Evolutionary conservation across 768 basidiomycete genomes (phyloP).

Genomic region (Rhodotorula kratochvilovae): DNA sequence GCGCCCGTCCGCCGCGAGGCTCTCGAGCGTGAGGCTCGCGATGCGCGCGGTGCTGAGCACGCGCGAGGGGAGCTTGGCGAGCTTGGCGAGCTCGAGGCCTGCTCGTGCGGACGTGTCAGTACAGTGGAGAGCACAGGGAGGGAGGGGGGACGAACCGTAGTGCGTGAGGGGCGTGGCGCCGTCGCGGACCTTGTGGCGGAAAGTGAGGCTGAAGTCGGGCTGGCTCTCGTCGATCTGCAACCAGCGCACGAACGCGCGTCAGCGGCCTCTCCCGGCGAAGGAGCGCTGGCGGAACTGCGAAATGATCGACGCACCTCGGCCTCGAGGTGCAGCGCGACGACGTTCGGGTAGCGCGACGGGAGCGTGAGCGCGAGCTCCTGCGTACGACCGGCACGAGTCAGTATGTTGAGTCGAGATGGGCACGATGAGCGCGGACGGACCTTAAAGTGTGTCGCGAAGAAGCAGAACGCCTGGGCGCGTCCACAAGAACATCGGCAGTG

Average conservation of each 20-base stretch:
- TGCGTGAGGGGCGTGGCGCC: slow-evolving; percentile 44
- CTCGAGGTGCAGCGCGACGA: slow-evolving; percentile 55
- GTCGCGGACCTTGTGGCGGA: slow-evolving; percentile 47
- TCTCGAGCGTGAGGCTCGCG: slow-evolving; percentile 19
- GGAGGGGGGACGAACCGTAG: slow-evolving; percentile 43
- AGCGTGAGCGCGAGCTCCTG: slow-evolving; percentile 72
- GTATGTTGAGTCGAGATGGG: slow-evolving; percentile 53
- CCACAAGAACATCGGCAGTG: too few species aligned
- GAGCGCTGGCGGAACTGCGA: background rate
- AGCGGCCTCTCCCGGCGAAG: too few species aligned
- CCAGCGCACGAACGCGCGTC: too few species aligned
- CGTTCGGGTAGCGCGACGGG: slow-evolving; percentile 63
- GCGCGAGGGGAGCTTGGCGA: slow-evolving; percentile 75
- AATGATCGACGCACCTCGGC: slow-evolving; percentile 23
- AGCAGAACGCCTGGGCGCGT: slow-evolving; percentile 66
- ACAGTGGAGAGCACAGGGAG: too few species aligned
- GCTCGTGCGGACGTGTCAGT: background rate
- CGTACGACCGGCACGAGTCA: background rate
- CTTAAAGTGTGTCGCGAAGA: slow-evolving; percentile 74
- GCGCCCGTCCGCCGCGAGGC: slow-evolving; percentile 8
- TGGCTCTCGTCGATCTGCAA: slow-evolving; percentile 28
- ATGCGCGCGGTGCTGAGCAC: slow-evolving; percentile 52
- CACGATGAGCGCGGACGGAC: background rate
- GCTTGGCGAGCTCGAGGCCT: slow-evolving; percentile 83
- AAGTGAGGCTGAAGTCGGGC: slow-evolving; percentile 44